phyloP scores from a whole-genome alignment of 495 filamentous ascomycete genomes.

The Penicillium angulare region DNA sequence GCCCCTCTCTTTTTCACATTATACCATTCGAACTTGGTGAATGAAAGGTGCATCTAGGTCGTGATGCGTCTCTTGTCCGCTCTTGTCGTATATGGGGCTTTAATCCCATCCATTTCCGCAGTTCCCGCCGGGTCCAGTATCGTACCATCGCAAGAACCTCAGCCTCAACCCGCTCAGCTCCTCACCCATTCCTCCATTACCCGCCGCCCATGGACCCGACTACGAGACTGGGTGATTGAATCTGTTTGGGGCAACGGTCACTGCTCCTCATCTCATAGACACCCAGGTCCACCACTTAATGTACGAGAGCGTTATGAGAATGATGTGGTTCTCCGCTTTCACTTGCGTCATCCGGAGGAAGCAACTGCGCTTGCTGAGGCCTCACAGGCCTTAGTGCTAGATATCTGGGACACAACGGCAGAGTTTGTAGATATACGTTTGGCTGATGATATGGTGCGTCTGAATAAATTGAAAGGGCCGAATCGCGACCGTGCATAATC shows the following conservation, averaged over 20 bases:
- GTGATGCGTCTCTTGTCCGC: background rate
- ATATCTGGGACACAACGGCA: conserved; percentile 84
- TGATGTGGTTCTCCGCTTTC: conserved; percentile 87
- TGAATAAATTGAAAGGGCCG: background rate
- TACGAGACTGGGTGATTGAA: conserved; percentile 65
- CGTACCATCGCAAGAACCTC: conserved; percentile 35
- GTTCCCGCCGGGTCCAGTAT: conserved; percentile 47
- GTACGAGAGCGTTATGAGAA: conserved; percentile 68
- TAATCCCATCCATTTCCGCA: conserved; percentile 25
- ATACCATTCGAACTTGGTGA: no score
- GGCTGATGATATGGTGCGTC: conserved; percentile 68
- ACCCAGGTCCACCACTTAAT: conserved; percentile 40
- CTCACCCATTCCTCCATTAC: conserved; percentile 29
- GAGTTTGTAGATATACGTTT: conserved; percentile 87
- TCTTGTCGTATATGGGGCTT: conserved; percentile 28
- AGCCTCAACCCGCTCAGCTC: conserved; percentile 28
- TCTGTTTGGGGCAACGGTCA: conserved; percentile 56
- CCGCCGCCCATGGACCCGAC: conserved; percentile 46
- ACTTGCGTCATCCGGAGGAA: conserved; percentile 66
- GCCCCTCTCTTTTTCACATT: no score
- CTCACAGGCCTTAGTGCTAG: conserved; percentile 71
- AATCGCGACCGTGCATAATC: background rate
- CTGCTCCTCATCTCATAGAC: conserved; percentile 24
- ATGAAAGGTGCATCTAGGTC: background rate
- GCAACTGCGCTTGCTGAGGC: conserved; percentile 72